phyloP scores from a whole-genome alignment of 768 basidiomycete genomes.

The Pleurotus cornucopiae region DNA sequence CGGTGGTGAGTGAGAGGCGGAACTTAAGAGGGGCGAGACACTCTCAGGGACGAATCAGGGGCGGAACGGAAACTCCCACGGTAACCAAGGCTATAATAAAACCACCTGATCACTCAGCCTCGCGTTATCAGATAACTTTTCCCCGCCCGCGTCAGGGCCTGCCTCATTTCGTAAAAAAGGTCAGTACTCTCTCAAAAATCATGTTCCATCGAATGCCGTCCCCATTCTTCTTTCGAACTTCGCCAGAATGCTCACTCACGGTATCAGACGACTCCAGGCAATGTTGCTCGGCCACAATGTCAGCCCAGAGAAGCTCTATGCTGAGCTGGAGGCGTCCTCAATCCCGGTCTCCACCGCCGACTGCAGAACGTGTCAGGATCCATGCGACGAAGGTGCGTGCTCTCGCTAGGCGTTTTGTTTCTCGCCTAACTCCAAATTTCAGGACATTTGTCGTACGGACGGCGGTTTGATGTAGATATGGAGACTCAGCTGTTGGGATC shows the following conservation, averaged over 20 bases:
- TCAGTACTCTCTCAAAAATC: constrained; percentile 1
- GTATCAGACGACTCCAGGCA: constrained; percentile 30
- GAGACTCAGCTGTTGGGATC: constrained; percentile 81
- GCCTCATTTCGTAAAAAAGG: constrained; percentile 6
- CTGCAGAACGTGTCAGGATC: constrained; percentile 73
- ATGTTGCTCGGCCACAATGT: constrained; percentile 35
- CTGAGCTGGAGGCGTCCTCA: constrained; percentile 48
- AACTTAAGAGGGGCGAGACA: too few relatives aligned
- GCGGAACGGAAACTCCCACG: neutral
- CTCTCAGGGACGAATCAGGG: neutral
- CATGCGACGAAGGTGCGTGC: constrained; percentile 63
- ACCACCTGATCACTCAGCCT: neutral
- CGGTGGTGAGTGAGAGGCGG: too few relatives aligned
- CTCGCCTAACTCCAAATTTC: constrained; percentile 25
- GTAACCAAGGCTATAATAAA: neutral
- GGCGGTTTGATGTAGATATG: constrained; percentile 73
- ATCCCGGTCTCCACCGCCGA: constrained; percentile 66
- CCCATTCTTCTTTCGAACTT: neutral
- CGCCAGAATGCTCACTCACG: neutral
- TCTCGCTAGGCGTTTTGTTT: constrained; percentile 8
- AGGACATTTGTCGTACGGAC: constrained; percentile 76
- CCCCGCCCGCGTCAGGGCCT: constrained; percentile 8
- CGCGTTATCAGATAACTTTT: constrained; percentile 26
- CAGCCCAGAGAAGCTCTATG: constrained; percentile 35
- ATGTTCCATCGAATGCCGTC: constrained; percentile 6